Conservation (phyloP, 441 rosid species). For the Breynia disticha region DNA sequence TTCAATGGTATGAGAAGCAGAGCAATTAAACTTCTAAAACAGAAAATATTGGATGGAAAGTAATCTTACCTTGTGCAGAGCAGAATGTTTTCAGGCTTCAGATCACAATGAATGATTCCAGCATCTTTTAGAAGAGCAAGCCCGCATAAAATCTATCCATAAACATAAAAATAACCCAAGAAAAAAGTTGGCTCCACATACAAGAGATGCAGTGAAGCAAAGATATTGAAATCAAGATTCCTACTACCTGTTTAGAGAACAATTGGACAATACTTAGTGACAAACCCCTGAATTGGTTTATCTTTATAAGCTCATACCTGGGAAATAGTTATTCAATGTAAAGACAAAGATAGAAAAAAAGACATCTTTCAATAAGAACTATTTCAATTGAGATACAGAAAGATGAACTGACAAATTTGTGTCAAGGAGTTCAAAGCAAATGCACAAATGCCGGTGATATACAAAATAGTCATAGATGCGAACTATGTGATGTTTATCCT, state of each 20-base stretch:
- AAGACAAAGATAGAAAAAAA: neutral
- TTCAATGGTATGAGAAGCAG: neutral
- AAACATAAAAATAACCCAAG: constrained; percentile 1
- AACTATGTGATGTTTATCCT: constrained; percentile 97
- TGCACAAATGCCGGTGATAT: constrained; percentile 83
- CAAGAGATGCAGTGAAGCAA: neutral
- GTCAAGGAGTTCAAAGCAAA: constrained; percentile 95
- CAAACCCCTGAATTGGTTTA: constrained; percentile 89
- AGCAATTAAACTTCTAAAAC: constrained; percentile 7
- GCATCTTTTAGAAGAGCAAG: constrained; percentile 92
- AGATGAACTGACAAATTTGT: constrained; percentile 77
- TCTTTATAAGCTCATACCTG: constrained; percentile 98
- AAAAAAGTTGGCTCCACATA: too few species aligned
- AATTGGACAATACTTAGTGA: constrained; percentile 92
- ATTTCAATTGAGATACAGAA: constrained; percentile 4
- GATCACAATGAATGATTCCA: constrained; percentile 95
- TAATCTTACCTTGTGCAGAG: constrained; percentile 72
- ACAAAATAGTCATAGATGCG: constrained; percentile 94
- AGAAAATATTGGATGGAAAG: constrained; percentile 15
- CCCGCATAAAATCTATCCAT: constrained; percentile 72
- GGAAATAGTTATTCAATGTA: constrained; percentile 2
- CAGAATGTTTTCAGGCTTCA: constrained; percentile 99
- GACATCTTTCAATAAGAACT: neutral
- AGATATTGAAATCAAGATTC: neutral
- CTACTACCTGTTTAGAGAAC: constrained; percentile 91